A percentile compares a stretch with the other conserved stretches of the same genome.
Evolutionary conservation across 768 basidiomycete genomes (phyloP).

Genomic region (Saitozyma sp.): DNA sequence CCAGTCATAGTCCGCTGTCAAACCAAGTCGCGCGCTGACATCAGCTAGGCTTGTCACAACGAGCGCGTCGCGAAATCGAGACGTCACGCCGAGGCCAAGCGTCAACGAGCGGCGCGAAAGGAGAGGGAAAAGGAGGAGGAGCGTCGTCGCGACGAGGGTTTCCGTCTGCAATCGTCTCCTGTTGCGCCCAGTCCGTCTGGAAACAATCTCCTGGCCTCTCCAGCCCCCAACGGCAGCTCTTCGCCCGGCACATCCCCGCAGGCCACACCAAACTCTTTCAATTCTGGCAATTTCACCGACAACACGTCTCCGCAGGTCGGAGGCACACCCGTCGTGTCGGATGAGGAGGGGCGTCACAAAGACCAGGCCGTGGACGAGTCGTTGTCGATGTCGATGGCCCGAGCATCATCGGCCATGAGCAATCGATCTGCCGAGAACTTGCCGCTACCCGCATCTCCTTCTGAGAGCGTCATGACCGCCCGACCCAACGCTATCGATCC

Average conservation of each 20-base stretch:
- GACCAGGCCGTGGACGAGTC: too few relatives aligned
- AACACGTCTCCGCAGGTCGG: constrained; percentile 8
- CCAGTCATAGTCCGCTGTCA: too few relatives aligned
- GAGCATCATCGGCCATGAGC: too few relatives aligned
- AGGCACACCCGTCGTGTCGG: constrained; percentile 2
- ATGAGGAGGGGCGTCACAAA: too few relatives aligned
- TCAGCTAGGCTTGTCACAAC: constrained; percentile 82
- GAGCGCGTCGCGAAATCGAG: constrained; percentile 92
- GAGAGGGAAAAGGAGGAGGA: constrained; percentile 45
- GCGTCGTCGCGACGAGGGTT: constrained; percentile 17
- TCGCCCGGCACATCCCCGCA: constrained; percentile 26
- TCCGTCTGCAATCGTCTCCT: too few relatives aligned
- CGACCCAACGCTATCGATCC: too few relatives aligned
- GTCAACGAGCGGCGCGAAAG: constrained; percentile 61
- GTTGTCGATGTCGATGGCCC: too few relatives aligned
- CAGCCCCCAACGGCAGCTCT: constrained; percentile 9
- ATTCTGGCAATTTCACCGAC: constrained; percentile 23
- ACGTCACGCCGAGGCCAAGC: constrained; percentile 79
- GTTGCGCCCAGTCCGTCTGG: too few relatives aligned
- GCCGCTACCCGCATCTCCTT: too few relatives aligned
- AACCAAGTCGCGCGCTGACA: constrained; percentile 1
- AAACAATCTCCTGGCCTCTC: too few relatives aligned
- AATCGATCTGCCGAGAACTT: too few relatives aligned
- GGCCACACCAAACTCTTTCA: constrained; percentile 26
- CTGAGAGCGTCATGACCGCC: too few relatives aligned